Conservation (phyloP, 2,329 filamentous ascomycete species). For the Sclerotiophoma versabilis region DNA sequence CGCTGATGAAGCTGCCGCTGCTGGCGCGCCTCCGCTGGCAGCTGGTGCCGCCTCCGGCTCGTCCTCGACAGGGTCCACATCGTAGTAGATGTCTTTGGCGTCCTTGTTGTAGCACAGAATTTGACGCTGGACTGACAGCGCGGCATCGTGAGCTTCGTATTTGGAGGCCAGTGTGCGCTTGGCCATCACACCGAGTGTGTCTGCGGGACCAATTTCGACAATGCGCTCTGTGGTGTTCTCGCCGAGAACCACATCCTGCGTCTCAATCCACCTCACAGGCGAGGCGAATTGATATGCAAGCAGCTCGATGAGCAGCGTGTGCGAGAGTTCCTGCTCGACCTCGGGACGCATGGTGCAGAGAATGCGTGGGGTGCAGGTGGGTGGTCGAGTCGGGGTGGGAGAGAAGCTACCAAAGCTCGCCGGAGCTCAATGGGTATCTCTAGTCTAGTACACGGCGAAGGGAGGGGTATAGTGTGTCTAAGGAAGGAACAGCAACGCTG, state of each 20-base stretch:
- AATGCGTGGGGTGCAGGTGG: slow-evolving; percentile 31
- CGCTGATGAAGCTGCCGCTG: slow-evolving; percentile 55
- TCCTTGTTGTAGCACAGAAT: slow-evolving; percentile 99
- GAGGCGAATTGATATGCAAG: slow-evolving; percentile 99
- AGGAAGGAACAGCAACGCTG: slow-evolving; percentile 26
- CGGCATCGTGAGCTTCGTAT: slow-evolving; percentile 98
- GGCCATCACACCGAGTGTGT: slow-evolving; percentile 97
- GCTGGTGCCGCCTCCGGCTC: slow-evolving; percentile 62
- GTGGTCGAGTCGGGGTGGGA: slow-evolving; percentile 13
- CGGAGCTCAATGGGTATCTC: slow-evolving; percentile 38
- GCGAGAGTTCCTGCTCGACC: slow-evolving; percentile 98
- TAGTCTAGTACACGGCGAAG: slow-evolving; percentile 29
- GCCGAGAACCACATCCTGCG: slow-evolving; percentile 98
- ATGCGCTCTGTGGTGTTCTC: slow-evolving; percentile 97
- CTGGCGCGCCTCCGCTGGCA: slow-evolving; percentile 52
- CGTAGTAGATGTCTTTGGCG: slow-evolving; percentile 99
- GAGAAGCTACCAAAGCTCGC: slow-evolving; percentile 27
- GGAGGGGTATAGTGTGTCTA: slow-evolving; percentile 27
- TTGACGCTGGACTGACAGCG: slow-evolving; percentile 93
- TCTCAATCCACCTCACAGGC: slow-evolving; percentile 99
- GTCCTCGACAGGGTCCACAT: slow-evolving; percentile 94
- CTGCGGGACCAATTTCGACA: slow-evolving; percentile 95
- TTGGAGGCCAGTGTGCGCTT: slow-evolving; percentile 94
- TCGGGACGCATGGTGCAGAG: slow-evolving; percentile 84
- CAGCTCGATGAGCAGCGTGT: slow-evolving; percentile 97